Conservation (phyloP, 176 grass and related monocot genomes). For the Cenchrus americanus region DNA sequence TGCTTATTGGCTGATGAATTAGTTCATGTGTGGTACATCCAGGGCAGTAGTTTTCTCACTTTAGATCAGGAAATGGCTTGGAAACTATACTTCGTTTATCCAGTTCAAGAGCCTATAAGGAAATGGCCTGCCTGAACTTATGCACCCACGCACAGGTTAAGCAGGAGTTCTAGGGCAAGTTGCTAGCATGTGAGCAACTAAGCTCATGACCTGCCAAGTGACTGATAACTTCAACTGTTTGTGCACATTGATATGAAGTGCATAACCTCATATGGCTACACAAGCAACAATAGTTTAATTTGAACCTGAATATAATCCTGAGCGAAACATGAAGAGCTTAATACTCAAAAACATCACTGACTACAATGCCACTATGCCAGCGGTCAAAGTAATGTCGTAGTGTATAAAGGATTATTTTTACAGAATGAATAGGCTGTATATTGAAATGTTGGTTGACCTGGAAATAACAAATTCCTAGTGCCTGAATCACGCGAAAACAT, state of each 20-base stretch:
- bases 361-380: no score
- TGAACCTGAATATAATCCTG: no score
- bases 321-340: no score
- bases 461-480: no score
- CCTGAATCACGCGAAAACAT: no score
- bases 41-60: constrained; percentile 1
- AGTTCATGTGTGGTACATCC: background rate
- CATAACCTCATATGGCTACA: no score
- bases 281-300: no score
- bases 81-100: background rate
- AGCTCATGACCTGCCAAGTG: background rate
- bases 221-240: constrained; percentile 11
- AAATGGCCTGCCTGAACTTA: constrained; percentile 1
- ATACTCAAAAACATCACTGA: no score
- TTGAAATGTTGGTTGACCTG: no score
- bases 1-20: background rate
- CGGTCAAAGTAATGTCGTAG: no score
- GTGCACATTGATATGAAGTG: background rate
- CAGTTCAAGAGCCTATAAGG: background rate
- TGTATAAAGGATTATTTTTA: no score
- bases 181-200: background rate
- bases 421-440: no score
- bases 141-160: background rate
- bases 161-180: background rate
- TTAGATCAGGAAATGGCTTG: background rate